Evolutionary conservation across 139 green algal species (phyloP).

Genomic region (Gonium pectorale): DNA sequence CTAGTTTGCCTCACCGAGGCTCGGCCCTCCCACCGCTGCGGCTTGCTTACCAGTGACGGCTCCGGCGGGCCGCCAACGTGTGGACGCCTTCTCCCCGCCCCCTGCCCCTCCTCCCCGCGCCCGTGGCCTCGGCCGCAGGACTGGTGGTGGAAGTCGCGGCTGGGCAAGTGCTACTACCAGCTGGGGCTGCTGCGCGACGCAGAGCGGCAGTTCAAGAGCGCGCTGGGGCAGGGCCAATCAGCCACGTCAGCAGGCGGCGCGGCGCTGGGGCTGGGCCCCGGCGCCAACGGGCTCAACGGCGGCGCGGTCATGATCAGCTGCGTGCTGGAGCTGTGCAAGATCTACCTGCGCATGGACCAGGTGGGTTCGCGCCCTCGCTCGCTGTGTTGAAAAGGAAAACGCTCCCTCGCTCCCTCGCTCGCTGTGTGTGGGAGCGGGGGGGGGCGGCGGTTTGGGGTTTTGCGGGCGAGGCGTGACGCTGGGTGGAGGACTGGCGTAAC

Average conservation of each 20-base stretch:
- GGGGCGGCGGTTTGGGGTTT: too few species aligned
- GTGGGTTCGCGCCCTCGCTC: too few species aligned
- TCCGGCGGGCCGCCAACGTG: too few species aligned
- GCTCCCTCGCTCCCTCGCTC: too few species aligned
- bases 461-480: too few species aligned
- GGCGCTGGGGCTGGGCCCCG: background rate
- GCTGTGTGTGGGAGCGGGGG: too few species aligned
- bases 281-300: conserved; percentile 37
- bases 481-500: too few species aligned
- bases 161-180: conserved; percentile 89
- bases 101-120: background rate
- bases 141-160: conserved; percentile 90
- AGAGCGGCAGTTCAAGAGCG: conserved; percentile 79
- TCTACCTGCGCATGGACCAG: conserved; percentile 84
- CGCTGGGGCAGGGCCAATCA: conserved; percentile 57
- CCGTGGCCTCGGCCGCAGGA: conserved; percentile 60
- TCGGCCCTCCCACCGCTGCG: too few species aligned
- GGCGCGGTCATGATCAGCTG: conserved; percentile 62
- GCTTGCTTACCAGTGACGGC: too few species aligned
- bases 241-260: background rate
- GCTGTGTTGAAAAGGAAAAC: too few species aligned
- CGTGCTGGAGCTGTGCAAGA: conserved; percentile 79
- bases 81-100: background rate
- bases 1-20: too few species aligned
- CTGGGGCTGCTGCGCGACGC: conserved; percentile 83